Evolutionary conservation across 306 rosid species (phyloP).

Genomic region (Acmispon strigosus): DNA sequence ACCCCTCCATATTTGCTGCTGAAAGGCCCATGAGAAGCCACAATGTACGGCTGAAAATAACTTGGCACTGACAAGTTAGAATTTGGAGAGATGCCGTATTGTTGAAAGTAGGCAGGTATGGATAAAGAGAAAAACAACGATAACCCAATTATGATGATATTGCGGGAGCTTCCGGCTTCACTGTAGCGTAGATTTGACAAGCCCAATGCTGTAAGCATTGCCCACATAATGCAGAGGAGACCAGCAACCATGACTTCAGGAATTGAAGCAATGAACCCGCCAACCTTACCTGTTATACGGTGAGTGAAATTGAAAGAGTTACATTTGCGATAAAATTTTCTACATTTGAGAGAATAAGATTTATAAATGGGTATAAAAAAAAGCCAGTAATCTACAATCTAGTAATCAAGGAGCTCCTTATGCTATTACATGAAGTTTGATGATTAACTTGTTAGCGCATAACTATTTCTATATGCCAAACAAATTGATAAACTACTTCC

Average conservation of each 20-base stretch:
- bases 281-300: constrained; percentile 73
- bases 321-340: neutral
- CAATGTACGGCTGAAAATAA: constrained; percentile 90
- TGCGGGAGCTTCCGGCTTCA: constrained; percentile 99
- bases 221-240: constrained; percentile 97
- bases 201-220: constrained; percentile 93
- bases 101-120: constrained; percentile 95
- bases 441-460: neutral
- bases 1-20: constrained; percentile 83
- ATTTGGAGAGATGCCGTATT: constrained; percentile 77
- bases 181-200: constrained; percentile 96
- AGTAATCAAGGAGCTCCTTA: neutral
- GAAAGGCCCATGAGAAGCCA: constrained; percentile 95
- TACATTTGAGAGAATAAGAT: neutral
- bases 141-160: constrained; percentile 88
- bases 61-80: constrained; percentile 80
- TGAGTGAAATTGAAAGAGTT: constrained; percentile 4
- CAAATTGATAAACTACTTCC: neutral
- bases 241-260: constrained; percentile 98
- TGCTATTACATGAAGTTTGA: neutral
- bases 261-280: constrained; percentile 93
- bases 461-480: neutral
- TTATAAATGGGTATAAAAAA: neutral
- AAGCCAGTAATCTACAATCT: neutral
- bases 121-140: constrained; percentile 93